These are phyloP conservation scores for Agastache rugosa DNA, from an alignment of 257 asterid species.

Conservation along the genomic window DNA sequence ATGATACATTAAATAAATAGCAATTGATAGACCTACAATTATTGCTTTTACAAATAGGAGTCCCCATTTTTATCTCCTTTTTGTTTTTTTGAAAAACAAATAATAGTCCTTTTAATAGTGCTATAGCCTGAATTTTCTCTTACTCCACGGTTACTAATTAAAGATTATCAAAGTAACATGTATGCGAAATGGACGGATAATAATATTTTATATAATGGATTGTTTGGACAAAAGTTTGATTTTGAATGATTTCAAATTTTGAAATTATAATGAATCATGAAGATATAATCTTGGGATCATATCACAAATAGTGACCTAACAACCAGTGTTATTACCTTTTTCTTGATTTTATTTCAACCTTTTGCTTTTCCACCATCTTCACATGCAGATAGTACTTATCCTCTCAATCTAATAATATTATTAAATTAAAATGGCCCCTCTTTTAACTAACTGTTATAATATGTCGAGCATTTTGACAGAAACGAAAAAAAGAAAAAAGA, in stretches of 20 bases:
- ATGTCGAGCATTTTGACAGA: constrained; percentile 25
- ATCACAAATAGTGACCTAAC: constrained; percentile 32
- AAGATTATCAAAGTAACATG: not conserved
- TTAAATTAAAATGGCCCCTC: constrained; percentile 37
- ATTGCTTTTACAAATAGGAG: too few species aligned
- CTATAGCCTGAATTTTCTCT: too few species aligned
- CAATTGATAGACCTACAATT: too few species aligned
- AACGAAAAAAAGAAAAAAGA: not conserved
- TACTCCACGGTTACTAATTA: too few species aligned
- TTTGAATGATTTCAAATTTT: not conserved
- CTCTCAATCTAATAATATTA: not conserved
- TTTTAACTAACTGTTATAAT: constrained; percentile 1
- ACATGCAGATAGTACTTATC: constrained; percentile 25
- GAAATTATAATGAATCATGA: not conserved
- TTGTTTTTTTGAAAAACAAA: too few species aligned
- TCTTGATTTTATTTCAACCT: constrained; percentile 26
- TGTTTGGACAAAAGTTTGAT: not conserved
- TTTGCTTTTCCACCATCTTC: constrained; percentile 45
- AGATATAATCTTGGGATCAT: constrained; percentile 25
- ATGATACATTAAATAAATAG: too few species aligned
- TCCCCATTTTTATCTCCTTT: too few species aligned
- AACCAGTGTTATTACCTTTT: not conserved
- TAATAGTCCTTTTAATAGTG: too few species aligned
- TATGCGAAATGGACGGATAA: not conserved
- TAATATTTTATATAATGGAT: not conserved